A percentile compares a stretch with the other conserved stretches of the same genome.
These are phyloP conservation scores for Adansonia madagascariensis DNA, from an alignment of 441 rosid genomes.

Conservation along the genomic window DNA sequence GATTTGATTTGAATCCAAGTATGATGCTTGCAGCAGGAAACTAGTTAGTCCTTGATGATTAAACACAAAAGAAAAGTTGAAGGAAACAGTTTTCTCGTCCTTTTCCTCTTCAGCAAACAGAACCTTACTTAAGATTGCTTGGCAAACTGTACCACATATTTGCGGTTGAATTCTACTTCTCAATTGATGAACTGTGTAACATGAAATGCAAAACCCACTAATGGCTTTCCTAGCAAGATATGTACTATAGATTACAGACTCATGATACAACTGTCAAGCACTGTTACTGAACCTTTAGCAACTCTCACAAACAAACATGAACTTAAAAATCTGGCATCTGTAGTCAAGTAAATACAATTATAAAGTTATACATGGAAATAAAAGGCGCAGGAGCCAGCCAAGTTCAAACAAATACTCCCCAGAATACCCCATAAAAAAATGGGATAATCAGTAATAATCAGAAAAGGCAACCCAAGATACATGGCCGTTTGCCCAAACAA, in stretches of 20 bases:
- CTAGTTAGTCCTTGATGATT: neutral
- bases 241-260: neutral
- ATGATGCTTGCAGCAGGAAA: too few species aligned
- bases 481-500: neutral
- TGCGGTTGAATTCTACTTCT: neutral
- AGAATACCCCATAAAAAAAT: neutral
- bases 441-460: neutral
- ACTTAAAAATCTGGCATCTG: neutral
- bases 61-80: neutral
- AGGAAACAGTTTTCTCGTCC: neutral
- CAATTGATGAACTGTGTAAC: neutral
- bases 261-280: slow-evolving; percentile 1
- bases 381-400: too few species aligned
- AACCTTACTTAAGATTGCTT: too few species aligned
- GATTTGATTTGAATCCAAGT: too few species aligned
- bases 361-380: too few species aligned
- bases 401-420: neutral
- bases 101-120: slow-evolving; percentile 2
- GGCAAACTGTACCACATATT: neutral
- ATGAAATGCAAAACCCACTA: neutral
- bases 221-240: neutral
- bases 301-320: neutral
- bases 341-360: too few species aligned
- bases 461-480: neutral
- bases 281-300: neutral